Percentiles rank a stretch among this genome's conserved stretches.
phyloP scores from a whole-genome alignment of 139 green algal species.

The Asterochloris erici region DNA sequence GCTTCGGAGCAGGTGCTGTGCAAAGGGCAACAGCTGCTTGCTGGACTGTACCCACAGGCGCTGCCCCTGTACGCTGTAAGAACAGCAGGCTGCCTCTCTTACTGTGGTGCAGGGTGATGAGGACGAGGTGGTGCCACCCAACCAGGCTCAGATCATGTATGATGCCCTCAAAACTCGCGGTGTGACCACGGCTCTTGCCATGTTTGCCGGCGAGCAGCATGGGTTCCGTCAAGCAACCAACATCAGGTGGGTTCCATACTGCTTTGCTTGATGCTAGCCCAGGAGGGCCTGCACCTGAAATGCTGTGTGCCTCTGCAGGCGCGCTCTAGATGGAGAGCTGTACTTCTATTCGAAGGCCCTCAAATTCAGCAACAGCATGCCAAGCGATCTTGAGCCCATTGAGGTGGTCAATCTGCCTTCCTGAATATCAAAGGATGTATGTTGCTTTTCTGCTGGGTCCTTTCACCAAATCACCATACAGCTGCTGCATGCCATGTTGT shows the following conservation, averaged over 20 bases:
- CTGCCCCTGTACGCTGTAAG: background rate
- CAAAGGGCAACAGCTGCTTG: too few species aligned
- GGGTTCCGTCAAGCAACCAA: constrained; percentile 61
- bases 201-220: constrained; percentile 81
- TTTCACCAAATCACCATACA: too few species aligned
- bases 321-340: constrained; percentile 68
- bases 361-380: constrained; percentile 51
- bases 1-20: background rate
- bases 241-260: constrained; percentile 11
- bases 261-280: background rate
- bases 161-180: constrained; percentile 54
- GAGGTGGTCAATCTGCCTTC: constrained; percentile 56
- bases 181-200: constrained; percentile 67
- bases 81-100: background rate
- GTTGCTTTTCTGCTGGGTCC: too few species aligned
- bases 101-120: constrained; percentile 63
- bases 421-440: background rate
- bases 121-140: constrained; percentile 78
- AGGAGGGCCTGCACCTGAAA: too few species aligned
- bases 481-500: too few species aligned
- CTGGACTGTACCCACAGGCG: background rate
- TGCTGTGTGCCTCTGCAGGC: background rate
- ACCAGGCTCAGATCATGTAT: constrained; percentile 67
- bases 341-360: constrained; percentile 72
- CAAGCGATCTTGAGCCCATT: constrained; percentile 44